A percentile compares a stretch with the other conserved stretches of the same genome.
phyloP scores from a whole-genome alignment of 192 early-diverging fungal species.

The Endogone sp. region DNA sequence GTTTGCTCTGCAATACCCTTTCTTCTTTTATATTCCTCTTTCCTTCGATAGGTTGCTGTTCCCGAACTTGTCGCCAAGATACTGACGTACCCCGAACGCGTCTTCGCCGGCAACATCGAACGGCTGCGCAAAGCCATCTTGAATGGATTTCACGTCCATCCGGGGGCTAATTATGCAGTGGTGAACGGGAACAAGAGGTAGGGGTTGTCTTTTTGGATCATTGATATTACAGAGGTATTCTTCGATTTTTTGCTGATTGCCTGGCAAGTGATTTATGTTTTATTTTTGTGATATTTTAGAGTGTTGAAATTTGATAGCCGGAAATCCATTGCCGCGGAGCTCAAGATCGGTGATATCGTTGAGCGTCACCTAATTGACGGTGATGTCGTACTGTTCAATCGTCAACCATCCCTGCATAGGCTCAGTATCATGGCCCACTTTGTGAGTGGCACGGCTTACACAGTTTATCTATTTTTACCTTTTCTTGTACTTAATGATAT shows the following conservation, averaged over 20 bases:
- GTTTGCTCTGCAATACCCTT: not conserved
- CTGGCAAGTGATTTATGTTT: not conserved
- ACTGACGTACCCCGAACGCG: conserved; percentile 94
- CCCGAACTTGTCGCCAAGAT: conserved; percentile 87
- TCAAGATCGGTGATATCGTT: conserved; percentile 88
- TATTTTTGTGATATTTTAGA: conserved; percentile 34
- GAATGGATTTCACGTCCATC: conserved; percentile 87
- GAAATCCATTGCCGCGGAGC: conserved; percentile 59
- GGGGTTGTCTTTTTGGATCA: not conserved
- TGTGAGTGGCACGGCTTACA: conserved; percentile 41
- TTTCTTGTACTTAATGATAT: not conserved
- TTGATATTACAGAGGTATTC: too few species aligned
- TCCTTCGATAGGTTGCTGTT: conserved; percentile 64
- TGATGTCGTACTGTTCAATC: conserved; percentile 97
- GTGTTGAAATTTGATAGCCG: conserved; percentile 72
- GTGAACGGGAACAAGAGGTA: conserved; percentile 47
- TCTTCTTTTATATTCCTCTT: too few species aligned
- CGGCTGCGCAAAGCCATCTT: conserved; percentile 67
- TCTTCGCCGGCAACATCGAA: conserved; percentile 86
- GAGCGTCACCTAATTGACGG: conserved; percentile 92
- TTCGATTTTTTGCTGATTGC: not conserved
- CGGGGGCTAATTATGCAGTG: conserved; percentile 86
- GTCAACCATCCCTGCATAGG: conserved; percentile 97
- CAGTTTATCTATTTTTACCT: conserved; percentile 13
- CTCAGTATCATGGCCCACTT: conserved; percentile 97